These are phyloP conservation scores for Kluyveromyces sp. DNA, from an alignment of 1,139 yeast species.

Conservation along the genomic window DNA sequence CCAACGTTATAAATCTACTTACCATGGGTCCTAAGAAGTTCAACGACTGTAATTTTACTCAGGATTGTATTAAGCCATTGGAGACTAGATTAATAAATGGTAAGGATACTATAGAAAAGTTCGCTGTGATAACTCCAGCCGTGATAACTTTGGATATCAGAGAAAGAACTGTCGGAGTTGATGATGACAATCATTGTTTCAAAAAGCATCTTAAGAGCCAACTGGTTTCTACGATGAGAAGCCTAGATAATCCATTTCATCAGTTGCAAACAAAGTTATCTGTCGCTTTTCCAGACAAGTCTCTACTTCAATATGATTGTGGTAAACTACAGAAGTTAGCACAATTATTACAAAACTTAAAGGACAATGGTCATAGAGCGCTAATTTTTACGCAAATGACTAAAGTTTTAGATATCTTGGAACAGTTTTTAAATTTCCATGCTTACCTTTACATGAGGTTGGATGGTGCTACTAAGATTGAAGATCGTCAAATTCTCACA, in stretches of 20 bases:
- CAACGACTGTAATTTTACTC: slow-evolving; percentile 4
- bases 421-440: slow-evolving; percentile 87
- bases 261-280: slow-evolving; percentile 79
- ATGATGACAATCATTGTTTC: slow-evolving; percentile 10
- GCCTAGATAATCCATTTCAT: slow-evolving; percentile 63
- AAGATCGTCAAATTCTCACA: slow-evolving; percentile 89
- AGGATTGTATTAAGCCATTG: slow-evolving; percentile 27
- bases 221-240: slow-evolving; percentile 33
- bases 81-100: slow-evolving; percentile 33
- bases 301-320: slow-evolving; percentile 87
- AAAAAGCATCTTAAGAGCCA: slow-evolving; percentile 17
- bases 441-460: slow-evolving; percentile 91
- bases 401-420: slow-evolving; percentile 85
- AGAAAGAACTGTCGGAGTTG: slow-evolving; percentile 35
- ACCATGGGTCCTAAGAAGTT: slow-evolving; percentile 16
- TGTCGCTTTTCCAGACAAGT: slow-evolving; percentile 93
- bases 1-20: slow-evolving; percentile 33
- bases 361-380: slow-evolving; percentile 85
- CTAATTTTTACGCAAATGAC: slow-evolving; percentile 98
- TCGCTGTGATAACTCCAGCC: slow-evolving; percentile 80
- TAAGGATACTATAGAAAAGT: slow-evolving; percentile 56
- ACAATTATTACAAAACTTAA: slow-evolving; percentile 60
- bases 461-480: slow-evolving; percentile 96
- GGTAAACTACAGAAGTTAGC: slow-evolving; percentile 91
- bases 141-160: slow-evolving; percentile 75